A percentile compares a stretch with the other conserved stretches of the same genome.
Conservation (phyloP, 148 eudicot species). For the Chenopodium formosanum region DNA sequence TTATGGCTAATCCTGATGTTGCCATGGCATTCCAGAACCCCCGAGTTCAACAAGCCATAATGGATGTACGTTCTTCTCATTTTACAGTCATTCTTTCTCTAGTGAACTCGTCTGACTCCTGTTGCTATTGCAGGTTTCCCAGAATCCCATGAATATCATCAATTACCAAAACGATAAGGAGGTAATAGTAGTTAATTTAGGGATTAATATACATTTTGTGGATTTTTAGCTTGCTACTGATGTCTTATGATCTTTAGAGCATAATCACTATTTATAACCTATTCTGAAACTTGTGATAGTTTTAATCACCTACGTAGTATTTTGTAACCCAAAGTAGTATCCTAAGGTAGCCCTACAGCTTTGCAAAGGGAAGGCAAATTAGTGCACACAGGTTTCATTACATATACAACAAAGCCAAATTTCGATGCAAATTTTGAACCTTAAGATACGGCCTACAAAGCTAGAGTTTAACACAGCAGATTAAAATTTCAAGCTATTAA, state of each 20-base stretch:
- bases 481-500: neutral
- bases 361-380: neutral
- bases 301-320: too few species aligned
- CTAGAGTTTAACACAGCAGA: neutral
- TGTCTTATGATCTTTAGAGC: neutral
- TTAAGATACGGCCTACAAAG: neutral
- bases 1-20: constrained; percentile 91
- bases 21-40: constrained; percentile 99
- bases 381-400: neutral
- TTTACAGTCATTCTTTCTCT: neutral
- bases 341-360: neutral
- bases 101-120: constrained; percentile 7
- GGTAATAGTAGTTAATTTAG: constrained; percentile 38
- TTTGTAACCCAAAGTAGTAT: too few species aligned
- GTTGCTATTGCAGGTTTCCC: constrained; percentile 72
- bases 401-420: neutral
- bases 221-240: neutral
- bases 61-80: constrained; percentile 66
- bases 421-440: neutral
- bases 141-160: constrained; percentile 78
- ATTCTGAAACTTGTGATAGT: too few species aligned
- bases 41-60: constrained; percentile 92
- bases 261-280: too few species aligned
- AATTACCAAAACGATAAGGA: constrained; percentile 94
- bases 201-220: neutral